These are phyloP conservation scores for Fennellomyces sp. DNA, from an alignment of 371 early-diverging fungal species.

Conservation along the genomic window DNA sequence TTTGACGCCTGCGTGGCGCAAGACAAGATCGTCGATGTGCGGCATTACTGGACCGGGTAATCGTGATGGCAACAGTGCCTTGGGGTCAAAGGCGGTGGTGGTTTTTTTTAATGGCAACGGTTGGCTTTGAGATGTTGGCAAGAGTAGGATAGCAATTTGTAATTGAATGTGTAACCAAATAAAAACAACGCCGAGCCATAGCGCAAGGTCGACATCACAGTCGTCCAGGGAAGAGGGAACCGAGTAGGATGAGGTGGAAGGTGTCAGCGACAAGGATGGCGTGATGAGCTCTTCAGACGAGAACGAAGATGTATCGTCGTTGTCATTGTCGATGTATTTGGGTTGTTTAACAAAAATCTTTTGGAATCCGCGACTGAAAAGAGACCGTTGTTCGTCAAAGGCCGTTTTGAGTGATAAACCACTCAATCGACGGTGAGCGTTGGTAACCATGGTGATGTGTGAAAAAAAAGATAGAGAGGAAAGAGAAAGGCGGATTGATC, in stretches of 20 bases:
- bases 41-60: neutral
- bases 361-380: neutral
- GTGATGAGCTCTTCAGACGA: neutral
- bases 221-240: neutral
- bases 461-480: too few relatives aligned
- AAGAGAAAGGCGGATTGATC: too few relatives aligned
- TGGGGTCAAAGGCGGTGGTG: neutral
- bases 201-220: neutral
- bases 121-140: neutral
- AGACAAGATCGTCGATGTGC: neutral
- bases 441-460: constrained; percentile 1
- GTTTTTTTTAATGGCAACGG: neutral
- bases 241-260: neutral
- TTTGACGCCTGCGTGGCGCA: neutral
- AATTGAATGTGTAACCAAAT: constrained; percentile 4
- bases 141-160: neutral
- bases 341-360: neutral
- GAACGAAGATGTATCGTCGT: neutral
- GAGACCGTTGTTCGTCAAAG: neutral
- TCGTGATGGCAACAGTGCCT: neutral
- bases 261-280: neutral
- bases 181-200: neutral
- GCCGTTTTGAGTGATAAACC: neutral
- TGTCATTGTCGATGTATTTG: neutral
- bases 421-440: neutral